A percentile compares a stretch with the other conserved stretches of the same genome.
Conservation (phyloP, 1,284 basidiomycete species). For the Ceratobasidium sp. region DNA sequence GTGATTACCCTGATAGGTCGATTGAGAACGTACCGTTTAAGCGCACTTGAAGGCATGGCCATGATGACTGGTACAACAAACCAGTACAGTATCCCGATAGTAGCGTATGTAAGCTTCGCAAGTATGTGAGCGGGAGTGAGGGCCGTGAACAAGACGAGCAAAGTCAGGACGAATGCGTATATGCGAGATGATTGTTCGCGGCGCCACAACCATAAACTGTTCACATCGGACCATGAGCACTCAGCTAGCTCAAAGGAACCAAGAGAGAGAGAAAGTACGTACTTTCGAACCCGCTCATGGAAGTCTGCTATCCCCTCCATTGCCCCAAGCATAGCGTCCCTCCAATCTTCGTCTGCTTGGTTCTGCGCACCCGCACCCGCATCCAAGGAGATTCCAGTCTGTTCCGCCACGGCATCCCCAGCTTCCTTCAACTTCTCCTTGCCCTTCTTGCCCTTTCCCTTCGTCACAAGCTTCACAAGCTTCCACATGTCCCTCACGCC, state of each 20-base stretch:
- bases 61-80: slow-evolving; percentile 68
- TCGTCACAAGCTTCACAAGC: slow-evolving; percentile 45
- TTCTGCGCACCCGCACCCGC: slow-evolving; percentile 48
- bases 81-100: slow-evolving; percentile 68
- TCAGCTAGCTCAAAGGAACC: background rate
- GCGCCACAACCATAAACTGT: slow-evolving; percentile 72
- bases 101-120: slow-evolving; percentile 60
- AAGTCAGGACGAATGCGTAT: slow-evolving; percentile 58
- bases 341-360: slow-evolving; percentile 57
- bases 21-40: slow-evolving; percentile 57
- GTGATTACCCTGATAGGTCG: background rate
- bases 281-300: slow-evolving; percentile 76
- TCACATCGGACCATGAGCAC: background rate
- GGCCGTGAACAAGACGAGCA: slow-evolving; percentile 57
- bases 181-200: slow-evolving; percentile 60
- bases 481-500: slow-evolving; percentile 27
- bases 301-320: slow-evolving; percentile 64
- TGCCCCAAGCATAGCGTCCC: slow-evolving; percentile 60
- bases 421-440: slow-evolving; percentile 49
- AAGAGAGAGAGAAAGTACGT: slow-evolving; percentile 48
- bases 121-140: slow-evolving; percentile 64
- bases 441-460: slow-evolving; percentile 51
- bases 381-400: background rate
- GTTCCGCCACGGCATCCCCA: slow-evolving; percentile 40
- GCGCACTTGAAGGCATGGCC: slow-evolving; percentile 61